Evolutionary conservation across 805 yeast species (phyloP), one percentile per base, ranked within the genome.

Genomic region (Dipodascopsis tothii): DNA sequence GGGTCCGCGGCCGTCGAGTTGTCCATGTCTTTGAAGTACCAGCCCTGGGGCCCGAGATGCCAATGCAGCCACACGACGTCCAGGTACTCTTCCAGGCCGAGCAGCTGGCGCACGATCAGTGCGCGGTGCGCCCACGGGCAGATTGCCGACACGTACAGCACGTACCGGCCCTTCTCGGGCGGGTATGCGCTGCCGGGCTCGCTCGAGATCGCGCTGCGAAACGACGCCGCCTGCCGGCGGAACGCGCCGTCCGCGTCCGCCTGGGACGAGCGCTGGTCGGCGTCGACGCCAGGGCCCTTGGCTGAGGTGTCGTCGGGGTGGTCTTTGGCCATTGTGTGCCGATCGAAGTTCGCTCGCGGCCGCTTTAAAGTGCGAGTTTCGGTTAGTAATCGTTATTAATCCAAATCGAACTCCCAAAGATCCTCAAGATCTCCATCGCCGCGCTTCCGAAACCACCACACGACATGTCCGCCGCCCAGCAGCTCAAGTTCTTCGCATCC

Each of bases 51-150:
- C 51, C 82, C 94, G 80, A 84, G 70, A 55, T 75, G 80, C 88
- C 95, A 86, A 61, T 86, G 92, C 7, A 88, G 96, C 37, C 86
- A 84, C 14, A 88, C 77, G 21, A 68, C 66, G 38, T 67, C 62
- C 41, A 69, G 68, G 33, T 65, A 60, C 38, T 70, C 70, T 18
- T 70, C 64, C 40, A 83, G 63, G 1, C 95, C 95, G 66, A 87
- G 86, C 50, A 90, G 67, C 9, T 73, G 65, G 43, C 96, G 67
- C 7, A 80, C 70, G 40, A 86, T 79, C 46, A 90, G 68, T 0
- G 88, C 77, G 49, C 98, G 73, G 60, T 85, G 94, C 0, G 97
- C 96, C 88, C 96, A 90, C 3, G 98, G 97, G 65, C 98, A 90
- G 1, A 95, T 95, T 35, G 74, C 70, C 1, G 90, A 81, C n/a